Percentiles rank a stretch among this genome's conserved stretches.
Conservation (phyloP, 1,284 basidiomycete genomes). For the Sanghuangporus sanghuang region DNA sequence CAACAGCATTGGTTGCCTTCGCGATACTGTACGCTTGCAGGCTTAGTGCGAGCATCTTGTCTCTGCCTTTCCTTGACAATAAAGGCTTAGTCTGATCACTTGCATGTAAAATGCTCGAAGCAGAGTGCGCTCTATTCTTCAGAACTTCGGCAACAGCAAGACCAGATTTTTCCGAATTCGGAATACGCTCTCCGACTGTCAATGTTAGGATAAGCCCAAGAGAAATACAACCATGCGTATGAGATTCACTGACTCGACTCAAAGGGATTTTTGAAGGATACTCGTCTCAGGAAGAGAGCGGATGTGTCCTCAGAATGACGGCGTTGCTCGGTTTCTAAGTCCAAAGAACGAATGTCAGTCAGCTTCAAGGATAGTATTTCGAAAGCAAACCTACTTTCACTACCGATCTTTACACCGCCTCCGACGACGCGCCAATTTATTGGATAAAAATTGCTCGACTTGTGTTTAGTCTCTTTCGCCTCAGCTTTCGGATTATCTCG, state of each 20-base stretch:
- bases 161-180: background rate
- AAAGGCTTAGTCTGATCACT: background rate
- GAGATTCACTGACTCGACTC: background rate
- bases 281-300: background rate
- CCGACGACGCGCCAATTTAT: slow-evolving; percentile 15
- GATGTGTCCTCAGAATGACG: slow-evolving; percentile 6
- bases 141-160: background rate
- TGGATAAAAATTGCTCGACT: slow-evolving; percentile 8
- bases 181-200: background rate
- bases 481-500: background rate
- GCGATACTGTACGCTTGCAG: slow-evolving; percentile 7
- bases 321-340: background rate
- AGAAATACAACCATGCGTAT: background rate
- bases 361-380: background rate
- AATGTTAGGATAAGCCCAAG: background rate
- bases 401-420: slow-evolving; percentile 12
- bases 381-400: background rate
- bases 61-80: background rate
- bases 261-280: background rate
- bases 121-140: background rate
- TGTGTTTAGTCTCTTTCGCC: background rate
- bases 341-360: background rate
- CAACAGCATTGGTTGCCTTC: background rate
- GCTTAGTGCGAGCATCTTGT: slow-evolving; percentile 8
- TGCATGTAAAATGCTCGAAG: background rate